These are phyloP conservation scores for Teunomyces stri DNA, from an alignment of 805 yeast species.

Conservation along the genomic window DNA sequence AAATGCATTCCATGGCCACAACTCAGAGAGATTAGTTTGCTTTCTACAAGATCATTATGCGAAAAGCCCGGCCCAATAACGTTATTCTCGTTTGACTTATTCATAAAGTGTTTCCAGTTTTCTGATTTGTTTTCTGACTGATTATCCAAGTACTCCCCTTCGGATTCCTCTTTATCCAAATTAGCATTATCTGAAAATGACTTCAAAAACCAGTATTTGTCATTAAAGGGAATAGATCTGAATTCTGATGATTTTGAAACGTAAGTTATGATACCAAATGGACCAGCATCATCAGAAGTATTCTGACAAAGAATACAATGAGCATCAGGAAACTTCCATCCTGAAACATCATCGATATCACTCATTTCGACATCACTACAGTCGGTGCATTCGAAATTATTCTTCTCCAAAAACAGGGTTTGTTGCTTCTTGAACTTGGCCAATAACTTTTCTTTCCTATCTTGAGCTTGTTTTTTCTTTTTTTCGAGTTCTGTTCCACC, in stretches of 20 bases:
- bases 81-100: slow-evolving; percentile 30
- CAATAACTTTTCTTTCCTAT: slow-evolving; percentile 66
- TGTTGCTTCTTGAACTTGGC: slow-evolving; percentile 82
- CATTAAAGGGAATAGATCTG: slow-evolving; percentile 61
- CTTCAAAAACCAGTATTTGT: slow-evolving; percentile 62
- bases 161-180: slow-evolving; percentile 35
- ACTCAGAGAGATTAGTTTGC: slow-evolving; percentile 56
- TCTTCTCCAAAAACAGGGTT: slow-evolving; percentile 62
- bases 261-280: slow-evolving; percentile 73
- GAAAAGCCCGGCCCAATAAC: slow-evolving; percentile 77
- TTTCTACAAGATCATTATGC: slow-evolving; percentile 32
- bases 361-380: slow-evolving; percentile 43
- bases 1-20: slow-evolving; percentile 96
- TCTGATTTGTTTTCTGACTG: slow-evolving; percentile 16
- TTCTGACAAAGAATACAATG: slow-evolving; percentile 83
- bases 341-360: slow-evolving; percentile 26
- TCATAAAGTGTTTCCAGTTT: slow-evolving; percentile 40
- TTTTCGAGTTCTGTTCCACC: slow-evolving; percentile 45
- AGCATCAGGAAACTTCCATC: slow-evolving; percentile 70
- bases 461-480: slow-evolving; percentile 68
- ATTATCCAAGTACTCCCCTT: slow-evolving; percentile 12
- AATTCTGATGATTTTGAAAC: slow-evolving; percentile 58
- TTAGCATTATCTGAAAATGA: slow-evolving; percentile 52
- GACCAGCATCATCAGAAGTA: slow-evolving; percentile 60
- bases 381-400: slow-evolving; percentile 29